Conservation (phyloP, 2,329 filamentous ascomycete genomes). For the Fusarium sp. region DNA sequence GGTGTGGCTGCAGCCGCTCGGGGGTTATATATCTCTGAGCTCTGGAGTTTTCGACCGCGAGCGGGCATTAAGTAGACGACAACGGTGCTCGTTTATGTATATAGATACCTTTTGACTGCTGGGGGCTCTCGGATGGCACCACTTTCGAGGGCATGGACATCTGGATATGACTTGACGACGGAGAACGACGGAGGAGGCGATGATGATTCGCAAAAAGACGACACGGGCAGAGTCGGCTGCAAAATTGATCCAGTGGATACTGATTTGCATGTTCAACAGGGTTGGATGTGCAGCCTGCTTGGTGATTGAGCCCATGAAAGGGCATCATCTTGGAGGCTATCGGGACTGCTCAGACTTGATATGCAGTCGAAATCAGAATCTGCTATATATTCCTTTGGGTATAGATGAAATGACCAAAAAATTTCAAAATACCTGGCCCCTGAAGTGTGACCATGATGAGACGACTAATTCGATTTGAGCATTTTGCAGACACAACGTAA, state of each 20-base stretch:
- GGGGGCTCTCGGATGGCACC: constrained; percentile 25
- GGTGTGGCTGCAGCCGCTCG: constrained; percentile 9
- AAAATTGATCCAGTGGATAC: constrained; percentile 37
- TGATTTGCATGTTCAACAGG: constrained; percentile 17
- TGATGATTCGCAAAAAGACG: constrained; percentile 20
- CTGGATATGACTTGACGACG: constrained; percentile 45
- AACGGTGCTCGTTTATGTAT: constrained; percentile 33
- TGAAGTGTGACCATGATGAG: not conserved
- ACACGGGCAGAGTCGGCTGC: constrained; percentile 32
- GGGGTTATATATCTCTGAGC: not conserved
- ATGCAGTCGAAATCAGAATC: constrained; percentile 43
- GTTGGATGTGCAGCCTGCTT: constrained; percentile 30
- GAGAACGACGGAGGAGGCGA: constrained; percentile 31
- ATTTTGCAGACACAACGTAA: not conserved
- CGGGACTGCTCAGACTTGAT: constrained; percentile 22
- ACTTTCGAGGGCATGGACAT: constrained; percentile 26
- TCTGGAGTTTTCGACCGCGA: not conserved
- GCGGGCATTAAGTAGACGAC: constrained; percentile 34
- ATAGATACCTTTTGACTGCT: constrained; percentile 40
- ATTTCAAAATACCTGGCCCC: constrained; percentile 24
- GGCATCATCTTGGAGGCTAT: constrained; percentile 19
- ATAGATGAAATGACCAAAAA: constrained; percentile 50
- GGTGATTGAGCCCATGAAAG: constrained; percentile 9
- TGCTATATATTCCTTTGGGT: constrained; percentile 49
- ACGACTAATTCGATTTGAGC: not conserved